Base-by-base conservation (phyloP, 305 asterid genomes). In the Solanum chacoense region DNA sequence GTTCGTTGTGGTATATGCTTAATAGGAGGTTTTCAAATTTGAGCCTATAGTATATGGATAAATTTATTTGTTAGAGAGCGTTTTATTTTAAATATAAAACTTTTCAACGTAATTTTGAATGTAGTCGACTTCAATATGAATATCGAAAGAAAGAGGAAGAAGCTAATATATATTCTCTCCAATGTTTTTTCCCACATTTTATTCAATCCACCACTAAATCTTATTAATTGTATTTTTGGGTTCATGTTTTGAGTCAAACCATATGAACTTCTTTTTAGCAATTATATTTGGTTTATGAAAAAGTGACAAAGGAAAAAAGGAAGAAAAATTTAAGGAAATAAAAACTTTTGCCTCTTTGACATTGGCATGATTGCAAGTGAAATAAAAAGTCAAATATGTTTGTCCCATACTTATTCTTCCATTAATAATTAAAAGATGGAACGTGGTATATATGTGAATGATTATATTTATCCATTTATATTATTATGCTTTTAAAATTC, bases 41-140 rank as follows among this genome's bases (percentile, higher is more conserved):
- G n/a, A 50, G 9, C 65, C 9, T 50, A 16, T 50, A 2, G 10
- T 34, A 34, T 18, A 75, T 18, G 4, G 0, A 35, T 34, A 1
- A 20, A 34, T 2, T 0, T 1, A 11, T 75, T 1, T 34, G 0
- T 34, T 73, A 18, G 16, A 0, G 1, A 35, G 9, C 1, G 1
- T 75, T 72, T 34, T 75, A 34, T 75, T 13, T 18, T 2, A 11
- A 18, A 4, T 73, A 31, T 1, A 4, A 4, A 8, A 2, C 0
- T 9, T 18, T 34, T 18, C 1, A 7, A 8, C 3, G 0, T 18
- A 1, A 14, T 73, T 71, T 0, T 4, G 0, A 0, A 8, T 32
- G 1, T 74, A 74, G 1, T 32, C 4, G 0, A 6, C 0, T 3
- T 4, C 0, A 74, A 8, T 1, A 32, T 8, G 1, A 8, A 32